Evolutionary conservation across 2,329 filamentous ascomycete genomes (phyloP), one percentile per base, ranked within the genome.

Genomic region (Penicillium olsonii): DNA sequence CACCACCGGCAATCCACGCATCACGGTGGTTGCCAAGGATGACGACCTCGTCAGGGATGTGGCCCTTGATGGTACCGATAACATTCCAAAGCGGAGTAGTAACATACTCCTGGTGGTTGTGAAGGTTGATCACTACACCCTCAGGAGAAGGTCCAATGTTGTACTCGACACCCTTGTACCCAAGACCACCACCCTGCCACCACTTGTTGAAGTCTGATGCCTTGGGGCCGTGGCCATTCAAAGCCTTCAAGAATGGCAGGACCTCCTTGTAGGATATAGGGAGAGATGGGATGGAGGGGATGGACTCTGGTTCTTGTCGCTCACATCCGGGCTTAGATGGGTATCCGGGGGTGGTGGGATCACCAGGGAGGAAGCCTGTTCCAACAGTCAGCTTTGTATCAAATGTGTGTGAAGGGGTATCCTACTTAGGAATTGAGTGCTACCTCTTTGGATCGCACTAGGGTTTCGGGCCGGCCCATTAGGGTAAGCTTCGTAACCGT

Each of bases 311-410:
- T 7, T 90, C 83, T 50, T 84, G 78, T 19, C 92, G 86, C 29
- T 90, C 88, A 19, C 79, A 88, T n/a, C 87, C 92, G 5, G 92
- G 92, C 68, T 92, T 92, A 0, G 91, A 96, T 7, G 92, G 88
- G 65, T 96, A 96, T 10, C 94, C 94, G 15, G 91, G 90, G 0
- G 94, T 97, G 0, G 94, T 95, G 41, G 92, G 92, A 64, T 97
- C 84, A 45, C 84, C 84, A 17, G 83, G 82, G 38, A 78, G 76
- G 33, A 82, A 74, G 56, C 79, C 81, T 83, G 50, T 29, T 41
- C 38, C 26, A 29, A 15, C 5, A 19, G 33, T 51, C 17, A 44
- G 33, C 14, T 26, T 45, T n/a, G 26, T 10, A 34, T 34, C 12
- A 12, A 44, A 11, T 39, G 2, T 4, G 1, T 20, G 17, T 19